Evolutionary conservation across 2,329 filamentous ascomycete species (phyloP), one percentile per base, ranked within the genome.

Genomic region (Fusarium coicis): DNA sequence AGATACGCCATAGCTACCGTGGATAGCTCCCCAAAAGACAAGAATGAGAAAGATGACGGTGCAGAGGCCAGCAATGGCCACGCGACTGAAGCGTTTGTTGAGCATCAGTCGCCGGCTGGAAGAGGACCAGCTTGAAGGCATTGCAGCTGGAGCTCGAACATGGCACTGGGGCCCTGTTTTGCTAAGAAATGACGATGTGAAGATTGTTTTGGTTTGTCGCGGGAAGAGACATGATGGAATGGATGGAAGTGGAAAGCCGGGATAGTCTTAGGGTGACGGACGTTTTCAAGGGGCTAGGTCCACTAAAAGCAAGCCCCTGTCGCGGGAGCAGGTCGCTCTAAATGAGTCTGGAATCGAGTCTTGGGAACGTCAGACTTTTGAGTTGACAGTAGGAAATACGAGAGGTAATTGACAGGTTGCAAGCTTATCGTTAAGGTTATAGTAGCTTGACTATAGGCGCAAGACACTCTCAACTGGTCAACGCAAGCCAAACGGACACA

Each of bases 31-130:
- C 77, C 75, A 78, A 36, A 79, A 73, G 50, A 76, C 65, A 53
- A 78, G 67, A 58, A 76, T 73, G 40, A 62, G 58, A 65, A 79
- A 63, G 63, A 77, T 15, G 57, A 78, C 26, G 60, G 76, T 73
- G 57, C 72, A 67, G 8, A 75, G 60, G 30, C 73, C 70, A 46
- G 71, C 56, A 63, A 79, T 63, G 64, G 74, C 66, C 67, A 80
- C 76, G 74, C 79, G 79, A 68, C 75, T 76, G 70, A 81, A 73
- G 58, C 79, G 78, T 66, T 78, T 80, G 75, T 80, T 81, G 43
- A 80, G 69, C 72, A 74, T 75, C 63, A 78, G 50, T 70, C 76
- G 74, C 68, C 75, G 72, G 74, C 76, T 64, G 63, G 75, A 74
- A 46, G 76, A 76, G 58, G 74, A 77, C 73, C 74, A 77, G 66